Evolutionary conservation across 2,329 filamentous ascomycete genomes (phyloP).

Genomic region (Atkinsonella texensis): DNA sequence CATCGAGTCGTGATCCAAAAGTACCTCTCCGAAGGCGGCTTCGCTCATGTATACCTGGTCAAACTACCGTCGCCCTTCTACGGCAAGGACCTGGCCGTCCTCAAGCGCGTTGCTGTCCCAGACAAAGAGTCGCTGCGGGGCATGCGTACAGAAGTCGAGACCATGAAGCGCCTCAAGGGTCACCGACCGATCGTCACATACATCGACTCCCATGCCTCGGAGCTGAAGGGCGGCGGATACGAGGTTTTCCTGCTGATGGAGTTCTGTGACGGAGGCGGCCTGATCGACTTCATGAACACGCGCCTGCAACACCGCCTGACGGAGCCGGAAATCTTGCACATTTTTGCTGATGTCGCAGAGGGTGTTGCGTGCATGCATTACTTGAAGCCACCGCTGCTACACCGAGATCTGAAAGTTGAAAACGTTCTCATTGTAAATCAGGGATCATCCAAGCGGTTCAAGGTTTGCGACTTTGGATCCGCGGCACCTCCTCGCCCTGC

Average conservation of each 20-base stretch:
- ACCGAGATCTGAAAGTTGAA: conserved; percentile 94
- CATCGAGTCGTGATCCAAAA: conserved; percentile 92
- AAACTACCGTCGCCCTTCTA: conserved; percentile 67
- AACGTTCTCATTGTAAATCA: conserved; percentile 80
- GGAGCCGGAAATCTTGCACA: conserved; percentile 93
- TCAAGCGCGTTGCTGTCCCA: conserved; percentile 92
- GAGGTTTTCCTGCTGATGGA: conserved; percentile 99
- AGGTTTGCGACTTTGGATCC: conserved; percentile 96
- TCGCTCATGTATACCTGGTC: conserved; percentile 96
- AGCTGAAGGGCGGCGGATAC: conserved; percentile 84
- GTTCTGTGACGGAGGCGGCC: conserved; percentile 82
- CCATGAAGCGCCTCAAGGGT: conserved; percentile 98
- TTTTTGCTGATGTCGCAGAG: conserved; percentile 91
- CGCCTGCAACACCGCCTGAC: conserved; percentile 90
- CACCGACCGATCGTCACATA: conserved; percentile 95
- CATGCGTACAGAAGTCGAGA: conserved; percentile 98
- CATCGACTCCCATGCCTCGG: conserved; percentile 94
- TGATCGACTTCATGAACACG: conserved; percentile 99
- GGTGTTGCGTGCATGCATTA: conserved; percentile 99
- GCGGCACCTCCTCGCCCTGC: conserved; percentile 74
- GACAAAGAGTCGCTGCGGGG: conserved; percentile 89
- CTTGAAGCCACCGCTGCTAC: conserved; percentile 81
- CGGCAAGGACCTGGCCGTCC: conserved; percentile 68
- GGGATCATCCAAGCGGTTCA: conserved; percentile 64
- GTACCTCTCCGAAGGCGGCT: conserved; percentile 95